Evolutionary conservation across 2,329 filamentous ascomycete species (phyloP), one percentile per base, ranked within the genome.

Genomic region (Colletotrichum caudatum): DNA sequence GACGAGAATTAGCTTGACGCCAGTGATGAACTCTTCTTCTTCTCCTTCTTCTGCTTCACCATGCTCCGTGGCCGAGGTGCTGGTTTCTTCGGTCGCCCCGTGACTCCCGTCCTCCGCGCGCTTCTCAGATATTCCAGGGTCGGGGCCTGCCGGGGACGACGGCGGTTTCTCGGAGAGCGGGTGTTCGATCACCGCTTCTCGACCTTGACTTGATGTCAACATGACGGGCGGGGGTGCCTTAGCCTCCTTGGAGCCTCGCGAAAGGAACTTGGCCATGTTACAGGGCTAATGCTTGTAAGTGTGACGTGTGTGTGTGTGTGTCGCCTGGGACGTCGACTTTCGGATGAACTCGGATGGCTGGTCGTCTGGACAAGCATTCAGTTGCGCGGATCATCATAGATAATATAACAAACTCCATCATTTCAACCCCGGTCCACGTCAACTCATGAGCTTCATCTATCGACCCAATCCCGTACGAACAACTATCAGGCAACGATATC

Each of bases 1-100:
- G 58, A 81, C 76, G 35, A 81, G 77, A 62, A 78, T 74, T 39
- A 83, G 76, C 60, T 78, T 80, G 12, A 76, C 66, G 54, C 81
- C 80, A 5, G 76, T 76, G 33, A 81, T 76, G 66, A 78, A 77
- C 73, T 71, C 65, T 54, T 51, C 59, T 20, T 20, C 58, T 16
- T 51, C 59, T 20, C 12, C 58, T 16, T 71, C 63, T 4, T 39
- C 53, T 12, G 14, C 26, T 4, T 62, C 59, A 29, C 20, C 59
- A 12, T 51, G 44, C 29, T 51, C 59, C 7, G n/a, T 35, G 12
- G 20, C 23, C 46, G 23, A 26, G 20, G 11, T 33, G 2, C 20
- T 12, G 18, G 9, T 11, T 5, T 57, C 33, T 3, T 3, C 33
- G n/a, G 11, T 23, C 6, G 35, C 33, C 20, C 11, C 12, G 20